These are phyloP conservation scores for Chaetomium tenue DNA, from an alignment of 495 filamentous ascomycete species.

Conservation along the genomic window DNA sequence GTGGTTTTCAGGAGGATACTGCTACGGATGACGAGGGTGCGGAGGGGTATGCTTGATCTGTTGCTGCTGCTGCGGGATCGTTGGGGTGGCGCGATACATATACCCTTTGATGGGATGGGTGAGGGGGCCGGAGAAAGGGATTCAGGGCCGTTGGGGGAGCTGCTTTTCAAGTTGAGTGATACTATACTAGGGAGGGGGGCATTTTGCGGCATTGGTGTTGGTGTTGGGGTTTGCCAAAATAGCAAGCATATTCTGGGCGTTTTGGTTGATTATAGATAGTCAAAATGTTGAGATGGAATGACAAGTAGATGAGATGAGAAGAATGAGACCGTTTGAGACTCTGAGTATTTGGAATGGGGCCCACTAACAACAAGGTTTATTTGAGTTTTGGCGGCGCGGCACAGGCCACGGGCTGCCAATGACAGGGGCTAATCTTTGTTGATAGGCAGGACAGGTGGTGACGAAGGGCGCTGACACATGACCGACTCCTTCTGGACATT, in stretches of 20 bases:
- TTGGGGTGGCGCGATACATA: too few relatives aligned
- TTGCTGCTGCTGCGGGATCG: too few relatives aligned
- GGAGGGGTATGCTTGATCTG: neutral
- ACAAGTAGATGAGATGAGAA: neutral
- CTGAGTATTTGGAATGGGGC: too few relatives aligned
- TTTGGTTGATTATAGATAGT: neutral
- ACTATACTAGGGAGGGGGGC: neutral
- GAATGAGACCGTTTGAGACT: neutral
- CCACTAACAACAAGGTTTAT: too few relatives aligned
- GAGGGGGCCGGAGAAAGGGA: neutral
- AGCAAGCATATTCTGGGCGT: conserved; percentile 4
- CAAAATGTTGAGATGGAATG: neutral
- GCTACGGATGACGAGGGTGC: conserved; percentile 44
- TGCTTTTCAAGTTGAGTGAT: neutral
- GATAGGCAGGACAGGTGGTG: neutral
- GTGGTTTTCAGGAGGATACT: conserved; percentile 46
- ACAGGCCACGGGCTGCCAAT: too few relatives aligned
- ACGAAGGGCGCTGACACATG: conserved; percentile 2
- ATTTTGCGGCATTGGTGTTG: conserved; percentile 7
- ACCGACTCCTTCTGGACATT: neutral
- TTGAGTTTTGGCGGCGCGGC: too few relatives aligned
- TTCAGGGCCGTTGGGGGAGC: neutral
- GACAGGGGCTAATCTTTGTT: neutral
- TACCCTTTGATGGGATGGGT: neutral
- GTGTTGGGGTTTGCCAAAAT: neutral